A percentile compares a stretch with the other conserved stretches of the same genome.
Evolutionary conservation across 163 green algal genomes (phyloP).

Genomic region (Scenedesmus sp.): DNA sequence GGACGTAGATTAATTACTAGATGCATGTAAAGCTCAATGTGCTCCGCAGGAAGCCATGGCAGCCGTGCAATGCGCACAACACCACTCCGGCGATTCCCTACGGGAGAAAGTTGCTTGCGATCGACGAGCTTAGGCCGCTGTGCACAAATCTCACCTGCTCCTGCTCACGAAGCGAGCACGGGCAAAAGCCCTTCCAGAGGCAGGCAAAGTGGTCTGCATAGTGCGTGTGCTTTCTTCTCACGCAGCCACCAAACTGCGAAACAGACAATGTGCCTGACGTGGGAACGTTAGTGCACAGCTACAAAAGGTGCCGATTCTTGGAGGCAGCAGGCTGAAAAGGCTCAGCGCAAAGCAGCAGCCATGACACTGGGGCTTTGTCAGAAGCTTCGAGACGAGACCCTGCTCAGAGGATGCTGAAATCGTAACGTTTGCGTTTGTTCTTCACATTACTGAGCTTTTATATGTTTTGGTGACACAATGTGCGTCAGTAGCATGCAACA

Average conservation of each 20-base stretch:
- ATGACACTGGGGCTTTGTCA: slow-evolving; percentile 13
- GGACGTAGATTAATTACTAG: not conserved
- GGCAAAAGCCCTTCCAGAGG: slow-evolving; percentile 27
- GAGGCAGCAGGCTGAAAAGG: not conserved
- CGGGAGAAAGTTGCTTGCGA: not conserved
- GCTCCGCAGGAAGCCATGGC: not conserved
- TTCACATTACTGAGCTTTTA: not conserved
- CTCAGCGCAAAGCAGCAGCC: not conserved
- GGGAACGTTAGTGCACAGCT: not conserved
- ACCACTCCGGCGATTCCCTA: slow-evolving; percentile 5
- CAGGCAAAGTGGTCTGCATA: slow-evolving; percentile 6
- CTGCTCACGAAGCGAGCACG: slow-evolving; percentile 42
- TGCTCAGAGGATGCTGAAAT: not conserved
- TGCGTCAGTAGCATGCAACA: not conserved
- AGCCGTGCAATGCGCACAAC: not conserved
- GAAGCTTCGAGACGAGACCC: not conserved
- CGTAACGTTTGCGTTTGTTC: not conserved
- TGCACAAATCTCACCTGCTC: slow-evolving; percentile 23
- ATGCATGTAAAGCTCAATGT: not conserved
- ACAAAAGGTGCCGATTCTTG: not conserved
- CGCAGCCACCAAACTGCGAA: slow-evolving; percentile 25
- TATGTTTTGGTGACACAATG: not conserved
- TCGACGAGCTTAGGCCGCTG: not conserved
- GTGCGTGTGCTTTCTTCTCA: not conserved
- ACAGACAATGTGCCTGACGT: not conserved